Evolutionary conservation across 257 asterid genomes (phyloP).

Genomic region (Scutellaria galericulata): DNA sequence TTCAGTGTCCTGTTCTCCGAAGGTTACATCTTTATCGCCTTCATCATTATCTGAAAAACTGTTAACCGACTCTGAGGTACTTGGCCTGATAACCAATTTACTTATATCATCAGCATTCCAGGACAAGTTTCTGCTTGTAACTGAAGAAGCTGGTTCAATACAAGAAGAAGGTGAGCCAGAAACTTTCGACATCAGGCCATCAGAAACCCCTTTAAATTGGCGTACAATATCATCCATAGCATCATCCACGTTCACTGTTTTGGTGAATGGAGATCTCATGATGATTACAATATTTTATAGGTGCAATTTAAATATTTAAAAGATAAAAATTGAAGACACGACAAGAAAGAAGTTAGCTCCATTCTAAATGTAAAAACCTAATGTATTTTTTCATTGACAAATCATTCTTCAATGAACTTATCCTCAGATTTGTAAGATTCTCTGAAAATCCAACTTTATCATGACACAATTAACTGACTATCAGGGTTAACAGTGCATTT

Average conservation of each 20-base stretch:
- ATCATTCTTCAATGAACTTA: constrained; percentile 20
- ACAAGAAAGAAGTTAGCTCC: constrained; percentile 1
- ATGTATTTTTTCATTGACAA: constrained; percentile 8
- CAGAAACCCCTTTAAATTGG: constrained; percentile 97
- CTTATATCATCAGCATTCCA: constrained; percentile 73
- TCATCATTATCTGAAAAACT: constrained; percentile 85
- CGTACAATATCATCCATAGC: constrained; percentile 98
- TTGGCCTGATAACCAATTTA: constrained; percentile 56
- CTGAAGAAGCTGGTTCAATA: constrained; percentile 53
- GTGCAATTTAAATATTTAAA: constrained; percentile 3
- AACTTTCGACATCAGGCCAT: constrained; percentile 75
- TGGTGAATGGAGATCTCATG: constrained; percentile 25
- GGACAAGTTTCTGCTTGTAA: constrained; percentile 58
- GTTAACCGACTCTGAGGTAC: constrained; percentile 69
- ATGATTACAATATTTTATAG: constrained; percentile 12
- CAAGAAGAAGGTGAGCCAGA: constrained; percentile 64
- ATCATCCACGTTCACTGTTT: constrained; percentile 95
- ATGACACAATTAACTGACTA: constrained; percentile 12
- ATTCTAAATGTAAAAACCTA: constrained; percentile 2
- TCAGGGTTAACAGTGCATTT: not conserved
- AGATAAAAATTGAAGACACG: constrained; percentile 20
- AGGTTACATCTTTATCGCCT: constrained; percentile 66
- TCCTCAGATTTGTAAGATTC: not conserved
- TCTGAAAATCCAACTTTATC: constrained; percentile 10
- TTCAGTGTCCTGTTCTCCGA: constrained; percentile 51